Evolutionary conservation across 768 basidiomycete species (phyloP).

Genomic region (Chlorophyllum brunneum): DNA sequence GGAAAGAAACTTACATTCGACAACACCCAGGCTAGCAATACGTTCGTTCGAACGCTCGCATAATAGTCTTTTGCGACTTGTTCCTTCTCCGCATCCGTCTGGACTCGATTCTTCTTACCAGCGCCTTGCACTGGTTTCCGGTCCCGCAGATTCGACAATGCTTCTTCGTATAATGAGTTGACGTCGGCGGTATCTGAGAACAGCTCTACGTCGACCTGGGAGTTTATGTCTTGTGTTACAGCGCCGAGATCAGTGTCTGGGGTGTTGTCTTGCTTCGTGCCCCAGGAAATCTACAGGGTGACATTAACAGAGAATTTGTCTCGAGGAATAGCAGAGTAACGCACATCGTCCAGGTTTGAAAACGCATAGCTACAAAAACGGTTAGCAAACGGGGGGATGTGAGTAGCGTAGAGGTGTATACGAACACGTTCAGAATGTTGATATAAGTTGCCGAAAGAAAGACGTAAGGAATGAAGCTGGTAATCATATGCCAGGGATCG

Average conservation of each 20-base stretch:
- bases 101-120: constrained; percentile 22
- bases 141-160: constrained; percentile 61
- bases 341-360: constrained; percentile 80
- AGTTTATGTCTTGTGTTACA: constrained; percentile 75
- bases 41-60: constrained; percentile 83
- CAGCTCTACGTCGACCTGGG: constrained; percentile 86
- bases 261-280: constrained; percentile 85
- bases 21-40: constrained; percentile 75
- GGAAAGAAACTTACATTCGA: constrained; percentile 56
- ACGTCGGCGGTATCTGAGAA: constrained; percentile 78
- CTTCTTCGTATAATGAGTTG: constrained; percentile 82
- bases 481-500: constrained; percentile 96
- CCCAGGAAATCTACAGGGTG: constrained; percentile 77
- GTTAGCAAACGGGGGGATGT: too few relatives aligned
- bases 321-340: constrained; percentile 21
- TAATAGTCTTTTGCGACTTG: constrained; percentile 82
- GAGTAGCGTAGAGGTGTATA: too few relatives aligned
- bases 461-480: constrained; percentile 86
- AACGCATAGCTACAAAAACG: constrained; percentile 64
- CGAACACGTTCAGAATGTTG: constrained; percentile 75
- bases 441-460: constrained; percentile 81
- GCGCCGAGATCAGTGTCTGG: constrained; percentile 78
- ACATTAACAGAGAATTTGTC: constrained; percentile 3
- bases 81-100: constrained; percentile 59
- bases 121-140: constrained; percentile 28